Evolutionary conservation across 1,139 yeast genomes (phyloP), one percentile per base, ranked within the genome.

Genomic region (Debaryomycetaceae sp.): DNA sequence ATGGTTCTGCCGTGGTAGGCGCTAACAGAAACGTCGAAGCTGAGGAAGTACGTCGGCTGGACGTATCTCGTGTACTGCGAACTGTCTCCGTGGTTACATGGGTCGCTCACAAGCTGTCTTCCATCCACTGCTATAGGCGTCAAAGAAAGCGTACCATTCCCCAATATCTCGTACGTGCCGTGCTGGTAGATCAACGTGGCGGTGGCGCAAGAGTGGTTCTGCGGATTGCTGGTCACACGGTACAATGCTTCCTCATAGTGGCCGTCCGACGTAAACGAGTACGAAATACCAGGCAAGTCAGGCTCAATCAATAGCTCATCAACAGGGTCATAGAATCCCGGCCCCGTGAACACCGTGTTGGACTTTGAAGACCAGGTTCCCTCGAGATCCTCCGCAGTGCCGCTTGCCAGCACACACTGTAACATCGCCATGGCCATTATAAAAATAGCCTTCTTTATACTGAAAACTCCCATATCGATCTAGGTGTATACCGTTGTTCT

Each of bases 331-430:
- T 82, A 93, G 60, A 93, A 93, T 4, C 93, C 97, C 0, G 99
- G 96, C 0, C 99, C 99, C 0, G 99, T 93, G 70, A 93, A 85
- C 7, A 95, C 99, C 6, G 96, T 83, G 63, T 87, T 88, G 20
- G 97, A 85, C 64, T 93, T 93, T 14, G 97, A 85, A 1, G 91
- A 66, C 99, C 99, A 93, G 0, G 99, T 93, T n/a, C 99, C 99
- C 40, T 70, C 83, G 43, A 84, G 64, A 45, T 74, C 78, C 13
- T 49, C 54, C 68, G 60, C 68, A 42, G 53, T 60, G 13, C 69
- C 68, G 14, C 57, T 64, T 20, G 58, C 58, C 7, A 43, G 9
- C 11, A 49, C 55, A 9, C 44, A 33, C 7, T 43, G 34, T 17
- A 50, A 24, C 22, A 42, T 38, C 30, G 39, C 24, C 36, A 45